These are phyloP conservation scores for Pyrus betulifolia DNA, from an alignment of 306 rosid genomes.

Conservation along the genomic window DNA sequence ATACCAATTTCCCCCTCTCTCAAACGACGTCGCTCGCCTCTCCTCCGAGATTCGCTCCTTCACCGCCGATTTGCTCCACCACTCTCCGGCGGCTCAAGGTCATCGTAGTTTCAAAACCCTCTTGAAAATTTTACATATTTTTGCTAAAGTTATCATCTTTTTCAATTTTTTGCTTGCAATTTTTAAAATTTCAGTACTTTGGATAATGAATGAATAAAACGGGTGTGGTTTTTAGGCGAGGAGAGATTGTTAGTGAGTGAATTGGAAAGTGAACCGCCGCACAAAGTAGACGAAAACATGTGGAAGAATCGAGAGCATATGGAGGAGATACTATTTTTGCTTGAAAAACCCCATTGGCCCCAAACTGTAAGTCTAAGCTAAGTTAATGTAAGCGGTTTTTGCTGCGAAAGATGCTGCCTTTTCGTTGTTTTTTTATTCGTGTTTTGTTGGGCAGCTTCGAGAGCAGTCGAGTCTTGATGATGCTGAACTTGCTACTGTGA, in stretches of 20 bases:
- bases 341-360: constrained; percentile 68
- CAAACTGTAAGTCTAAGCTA: constrained; percentile 36
- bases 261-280: constrained; percentile 59
- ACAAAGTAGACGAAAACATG: constrained; percentile 93
- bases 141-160: not conserved
- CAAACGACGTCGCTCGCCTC: constrained; percentile 55
- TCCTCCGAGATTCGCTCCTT: constrained; percentile 58
- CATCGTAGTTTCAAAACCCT: not conserved
- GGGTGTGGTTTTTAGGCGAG: not conserved
- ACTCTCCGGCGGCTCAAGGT: constrained; percentile 56
- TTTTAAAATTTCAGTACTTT: not conserved
- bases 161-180: not conserved
- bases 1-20: constrained; percentile 62
- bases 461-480: constrained; percentile 41
- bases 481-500: constrained; percentile 33
- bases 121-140: not conserved
- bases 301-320: constrained; percentile 95
- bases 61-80: constrained; percentile 36
- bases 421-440: not conserved
- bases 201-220: not conserved
- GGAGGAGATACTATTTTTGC: constrained; percentile 69
- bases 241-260: constrained; percentile 47
- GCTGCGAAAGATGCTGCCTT: not conserved
- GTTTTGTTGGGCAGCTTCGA: constrained; percentile 42
- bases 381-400: not conserved